A percentile compares a stretch with the other conserved stretches of the same genome.
Conservation (phyloP, 306 rosid genomes). For the Rosa multiflora region DNA sequence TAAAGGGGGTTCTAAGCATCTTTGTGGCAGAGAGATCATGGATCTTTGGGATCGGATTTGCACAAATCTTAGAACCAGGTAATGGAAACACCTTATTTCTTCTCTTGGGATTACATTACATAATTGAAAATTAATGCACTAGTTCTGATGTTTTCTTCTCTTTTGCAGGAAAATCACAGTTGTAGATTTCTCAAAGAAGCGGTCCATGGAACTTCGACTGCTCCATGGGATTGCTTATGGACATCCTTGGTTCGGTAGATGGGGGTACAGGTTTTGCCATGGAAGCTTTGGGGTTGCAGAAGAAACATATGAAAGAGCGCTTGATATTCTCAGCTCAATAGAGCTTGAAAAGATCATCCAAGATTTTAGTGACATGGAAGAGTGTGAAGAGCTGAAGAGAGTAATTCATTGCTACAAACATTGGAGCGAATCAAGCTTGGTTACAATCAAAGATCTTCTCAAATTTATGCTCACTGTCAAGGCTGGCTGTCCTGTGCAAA, state of each 20-base stretch:
- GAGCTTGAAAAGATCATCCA: conserved; percentile 47
- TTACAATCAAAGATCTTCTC: conserved; percentile 66
- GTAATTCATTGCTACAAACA: conserved; percentile 64
- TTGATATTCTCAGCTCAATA: conserved; percentile 54
- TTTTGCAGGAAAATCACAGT: conserved; percentile 65
- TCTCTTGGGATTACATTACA: neutral
- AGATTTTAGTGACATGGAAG: conserved; percentile 36
- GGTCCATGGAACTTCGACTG: conserved; percentile 74
- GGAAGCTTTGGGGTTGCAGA: conserved; percentile 77
- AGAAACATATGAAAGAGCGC: conserved; percentile 50
- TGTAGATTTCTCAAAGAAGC: conserved; percentile 69
- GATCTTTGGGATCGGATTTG: conserved; percentile 87
- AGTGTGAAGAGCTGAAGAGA: conserved; percentile 47
- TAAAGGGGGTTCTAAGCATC: conserved; percentile 72
- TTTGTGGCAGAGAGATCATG: conserved; percentile 77
- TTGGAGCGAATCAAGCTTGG: conserved; percentile 70
- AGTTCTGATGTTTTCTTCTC: conserved; percentile 3
- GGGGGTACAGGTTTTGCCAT: conserved; percentile 72
- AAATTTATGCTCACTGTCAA: conserved; percentile 78
- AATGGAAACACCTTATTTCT: neutral
- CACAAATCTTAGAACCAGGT: conserved; percentile 61
- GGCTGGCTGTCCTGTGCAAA: conserved; percentile 38
- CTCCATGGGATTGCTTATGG: conserved; percentile 87
- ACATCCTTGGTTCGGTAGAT: conserved; percentile 93
- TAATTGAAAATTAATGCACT: neutral